Percentiles rank a stretch among this genome's conserved stretches.
Conservation (phyloP, 2,329 filamentous ascomycete species). For the Rhinocladiella similis region DNA sequence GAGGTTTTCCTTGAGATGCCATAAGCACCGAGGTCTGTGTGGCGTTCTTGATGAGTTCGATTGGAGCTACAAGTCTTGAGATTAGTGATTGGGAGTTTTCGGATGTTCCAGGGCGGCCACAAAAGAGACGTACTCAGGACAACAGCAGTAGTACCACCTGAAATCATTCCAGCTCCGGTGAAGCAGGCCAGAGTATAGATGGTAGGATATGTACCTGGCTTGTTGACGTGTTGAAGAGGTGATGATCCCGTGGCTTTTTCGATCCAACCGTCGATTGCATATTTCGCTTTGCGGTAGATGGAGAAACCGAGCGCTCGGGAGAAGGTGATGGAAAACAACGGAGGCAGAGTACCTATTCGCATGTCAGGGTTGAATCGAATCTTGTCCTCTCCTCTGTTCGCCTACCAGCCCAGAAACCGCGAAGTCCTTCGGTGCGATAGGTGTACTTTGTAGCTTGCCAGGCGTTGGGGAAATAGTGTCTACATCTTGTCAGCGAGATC, state of each 20-base stretch:
- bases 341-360: constrained; percentile 42
- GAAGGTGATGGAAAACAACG: constrained; percentile 46
- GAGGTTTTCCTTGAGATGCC: constrained; percentile 26
- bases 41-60: constrained; percentile 51
- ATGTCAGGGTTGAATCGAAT: constrained; percentile 1
- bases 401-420: constrained; percentile 49
- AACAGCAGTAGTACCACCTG: constrained; percentile 43
- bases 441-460: constrained; percentile 45
- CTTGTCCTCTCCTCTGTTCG: constrained; percentile 9
- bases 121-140: constrained; percentile 42
- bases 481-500: constrained; percentile 25
- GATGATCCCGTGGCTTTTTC: constrained; percentile 42
- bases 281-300: constrained; percentile 46
- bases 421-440: constrained; percentile 48
- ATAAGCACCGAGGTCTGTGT: constrained; percentile 51
- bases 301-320: constrained; percentile 48
- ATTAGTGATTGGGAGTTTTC: not conserved
- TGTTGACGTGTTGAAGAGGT: constrained; percentile 43
- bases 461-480: constrained; percentile 47
- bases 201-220: constrained; percentile 43
- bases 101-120: too few species aligned
- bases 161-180: constrained; percentile 42
- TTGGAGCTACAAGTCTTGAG: constrained; percentile 38
- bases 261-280: constrained; percentile 41
- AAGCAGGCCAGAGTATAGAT: constrained; percentile 44